A percentile compares a stretch with the other conserved stretches of the same genome.
These are phyloP conservation scores for Penicillium steckii DNA, from an alignment of 495 filamentous ascomycete species.

Conservation along the genomic window DNA sequence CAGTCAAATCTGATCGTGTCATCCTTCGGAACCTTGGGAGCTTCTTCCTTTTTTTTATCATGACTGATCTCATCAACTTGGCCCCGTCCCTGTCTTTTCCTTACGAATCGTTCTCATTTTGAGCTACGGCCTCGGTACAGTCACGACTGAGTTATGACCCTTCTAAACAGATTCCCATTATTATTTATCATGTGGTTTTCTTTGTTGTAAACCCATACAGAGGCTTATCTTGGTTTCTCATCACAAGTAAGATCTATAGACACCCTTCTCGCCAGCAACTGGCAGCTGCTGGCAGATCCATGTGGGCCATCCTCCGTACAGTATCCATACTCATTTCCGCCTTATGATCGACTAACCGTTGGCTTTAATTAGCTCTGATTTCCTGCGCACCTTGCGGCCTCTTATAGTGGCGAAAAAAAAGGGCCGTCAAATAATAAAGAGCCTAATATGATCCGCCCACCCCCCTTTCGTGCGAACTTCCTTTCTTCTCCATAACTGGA, in stretches of 20 bases:
- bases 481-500: constrained; percentile 3
- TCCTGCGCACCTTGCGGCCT: constrained; percentile 11
- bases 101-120: not conserved
- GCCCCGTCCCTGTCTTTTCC: not conserved
- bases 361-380: constrained; percentile 21
- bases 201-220: not conserved
- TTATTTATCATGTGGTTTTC: not conserved
- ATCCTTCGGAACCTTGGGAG: not conserved
- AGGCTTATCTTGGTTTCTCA: not conserved
- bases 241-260: not conserved
- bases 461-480: not conserved
- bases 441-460: constrained; percentile 15
- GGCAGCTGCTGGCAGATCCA: too few species aligned
- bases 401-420: constrained; percentile 25
- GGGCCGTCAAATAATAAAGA: constrained; percentile 18
- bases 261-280: too few species aligned
- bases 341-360: constrained; percentile 19
- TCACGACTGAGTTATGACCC: not conserved
- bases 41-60: too few species aligned
- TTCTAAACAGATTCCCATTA: not conserved
- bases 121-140: not conserved
- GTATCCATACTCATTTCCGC: constrained; percentile 14
- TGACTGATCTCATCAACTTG: not conserved
- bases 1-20: too few species aligned
- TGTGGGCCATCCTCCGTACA: constrained; percentile 13